Base-by-base conservation (phyloP, 805 yeast species). In the Wickerhamiella qilinensis region DNA sequence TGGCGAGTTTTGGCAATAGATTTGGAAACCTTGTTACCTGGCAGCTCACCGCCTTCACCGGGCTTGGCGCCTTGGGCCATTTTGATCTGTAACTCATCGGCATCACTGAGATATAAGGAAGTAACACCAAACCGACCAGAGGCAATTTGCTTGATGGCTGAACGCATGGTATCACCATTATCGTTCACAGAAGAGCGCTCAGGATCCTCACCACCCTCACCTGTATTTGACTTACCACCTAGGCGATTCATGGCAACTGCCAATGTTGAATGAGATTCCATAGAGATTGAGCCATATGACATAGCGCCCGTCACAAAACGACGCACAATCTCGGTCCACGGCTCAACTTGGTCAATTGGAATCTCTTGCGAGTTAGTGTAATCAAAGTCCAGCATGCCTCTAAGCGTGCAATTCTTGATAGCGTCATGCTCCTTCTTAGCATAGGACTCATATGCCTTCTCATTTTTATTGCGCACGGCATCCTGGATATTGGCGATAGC, bases 21-120 rank as follows among this genome's bases (percentile, higher is more conserved):
- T 42, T 68, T 73, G 20, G 88, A 72, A 36, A 88, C 98, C 63
- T 88, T 88, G 64, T 81, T 80, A 43, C 94, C 94, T 28, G 95
- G 95, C 49, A 85, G 68, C 62, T 91, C 97, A 69, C 98, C 98
- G 69, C 98, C 98, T 68, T 91, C 97, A 66, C 97, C 98, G 9
- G 97, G 97, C 64, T 88, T 88, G 39, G 98, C 98, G 64, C 98
- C 97, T 64, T 88, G 98, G 8, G 97, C 97, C 86, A 88, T 85
- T 65, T 88, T 88, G 60, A 88, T 91, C 63, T 88, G 98, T 46
- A 88, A 74, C 65, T 88, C 97, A 54, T 88, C 97, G 32, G 97
- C 94, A 63, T 88, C 97, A 28, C 95, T 75, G 52, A 88, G 68
- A 59, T 91, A 88, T 62, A 78, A 74, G 2, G 96, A 84, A 3